Evolutionary conservation across 805 yeast species (phyloP), one percentile per base, ranked within the genome.

Genomic region (Nakazawaea laoshanensis): DNA sequence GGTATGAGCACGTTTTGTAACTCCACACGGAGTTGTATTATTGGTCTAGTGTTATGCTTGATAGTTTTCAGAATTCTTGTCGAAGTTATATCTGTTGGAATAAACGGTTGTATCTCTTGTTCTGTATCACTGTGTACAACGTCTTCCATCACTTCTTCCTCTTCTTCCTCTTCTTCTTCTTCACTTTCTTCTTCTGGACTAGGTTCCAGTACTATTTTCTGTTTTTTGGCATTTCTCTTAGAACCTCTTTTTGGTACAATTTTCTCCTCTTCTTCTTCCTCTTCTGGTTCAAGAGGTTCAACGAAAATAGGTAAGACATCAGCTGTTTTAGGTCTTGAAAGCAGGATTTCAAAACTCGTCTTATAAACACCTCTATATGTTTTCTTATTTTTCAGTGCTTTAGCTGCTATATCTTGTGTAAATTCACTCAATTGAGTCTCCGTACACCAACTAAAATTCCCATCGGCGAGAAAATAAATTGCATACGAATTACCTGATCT

Each of bases 271-370:
- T n/a, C 25, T 15, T 15, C 21, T 10, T 7, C 16, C 22, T 16
- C 21, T n/a, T 25, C 29, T 12, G 27, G 27, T 14, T 37, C 39
- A 2, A n/a, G n/a, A n/a, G 48, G 29, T 42, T 68, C 70, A 8
- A 53, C 59, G 40, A 77, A 70, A 59, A 46, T 81, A 6, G 34
- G 41, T 9, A 32, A 74, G 3, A 72, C 81, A 18, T 67, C 69
- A 25, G 51, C 37, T 23, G 37, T 25, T 10, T 15, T 31, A 10
- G 39, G 39, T 10, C 19, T 32, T 16, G 37, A 29, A 22, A 27
- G 27, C 26, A 37, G 39, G 23, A 27, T 18, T 29, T 24, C 39
- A 21, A 33, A 36, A 39, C 36, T 39, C 21, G 39, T 24, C 22
- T 29, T 26, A 25, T 28, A 29, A 10, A 27, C 21, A 14, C 33